phyloP scores from a whole-genome alignment of 495 filamentous ascomycete genomes.

The Aspergillus indologenus region DNA sequence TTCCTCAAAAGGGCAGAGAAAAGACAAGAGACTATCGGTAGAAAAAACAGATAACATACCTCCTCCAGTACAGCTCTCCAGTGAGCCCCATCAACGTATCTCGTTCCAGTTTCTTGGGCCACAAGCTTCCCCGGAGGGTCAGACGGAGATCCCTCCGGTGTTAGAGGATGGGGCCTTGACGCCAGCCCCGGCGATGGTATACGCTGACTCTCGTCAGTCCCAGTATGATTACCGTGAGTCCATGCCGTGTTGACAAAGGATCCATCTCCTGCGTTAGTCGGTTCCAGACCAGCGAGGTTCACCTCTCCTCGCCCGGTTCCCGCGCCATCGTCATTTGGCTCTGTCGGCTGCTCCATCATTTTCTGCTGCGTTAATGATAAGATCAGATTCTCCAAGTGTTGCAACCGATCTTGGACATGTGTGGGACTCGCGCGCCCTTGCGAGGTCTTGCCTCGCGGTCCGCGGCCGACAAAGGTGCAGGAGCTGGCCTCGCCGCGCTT shows the following conservation, averaged over 20 bases:
- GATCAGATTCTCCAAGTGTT: slow-evolving; percentile 52
- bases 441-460: slow-evolving; percentile 32
- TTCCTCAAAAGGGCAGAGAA: no score
- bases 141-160: slow-evolving; percentile 3
- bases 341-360: slow-evolving; percentile 18
- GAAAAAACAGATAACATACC: slow-evolving; percentile 29
- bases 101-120: slow-evolving; percentile 49
- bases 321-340: neutral
- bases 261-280: neutral
- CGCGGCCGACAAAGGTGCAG: slow-evolving; percentile 44
- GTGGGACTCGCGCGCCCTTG: slow-evolving; percentile 34
- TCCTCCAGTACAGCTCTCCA: slow-evolving; percentile 53
- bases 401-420: slow-evolving; percentile 46
- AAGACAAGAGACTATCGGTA: neutral
- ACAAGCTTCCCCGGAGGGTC: slow-evolving; percentile 69
- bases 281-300: neutral
- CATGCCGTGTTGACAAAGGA: neutral
- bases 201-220: no score
- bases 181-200: neutral
- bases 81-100: slow-evolving; percentile 48
- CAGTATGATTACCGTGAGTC: neutral
- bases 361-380: slow-evolving; percentile 43
- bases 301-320: neutral
- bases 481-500: slow-evolving; percentile 41
- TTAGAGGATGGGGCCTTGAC: neutral